Evolutionary conservation across 2,329 filamentous ascomycete species (phyloP).

Genomic region (Ascochyta clinopodiicola): DNA sequence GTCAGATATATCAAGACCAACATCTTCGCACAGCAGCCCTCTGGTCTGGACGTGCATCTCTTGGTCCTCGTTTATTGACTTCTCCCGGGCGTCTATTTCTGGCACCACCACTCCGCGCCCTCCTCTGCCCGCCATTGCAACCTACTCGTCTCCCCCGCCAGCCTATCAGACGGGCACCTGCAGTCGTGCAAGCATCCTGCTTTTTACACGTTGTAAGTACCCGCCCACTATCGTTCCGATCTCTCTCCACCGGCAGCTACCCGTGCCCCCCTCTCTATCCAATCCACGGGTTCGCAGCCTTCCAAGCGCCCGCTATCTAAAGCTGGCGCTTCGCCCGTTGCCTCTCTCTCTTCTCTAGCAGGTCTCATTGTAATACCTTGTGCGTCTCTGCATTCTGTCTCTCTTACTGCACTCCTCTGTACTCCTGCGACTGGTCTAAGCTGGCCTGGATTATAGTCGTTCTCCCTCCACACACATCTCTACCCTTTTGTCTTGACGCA

Average conservation of each 20-base stretch:
- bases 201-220: conserved; percentile 49
- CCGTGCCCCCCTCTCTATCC: conserved; percentile 38
- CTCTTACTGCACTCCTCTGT: conserved; percentile 26
- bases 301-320: conserved; percentile 51
- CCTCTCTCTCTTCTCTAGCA: conserved; percentile 48
- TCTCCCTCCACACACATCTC: conserved; percentile 36
- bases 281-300: conserved; percentile 33
- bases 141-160: conserved; percentile 36
- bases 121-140: conserved; percentile 39
- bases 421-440: conserved; percentile 45
- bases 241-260: conserved; percentile 40
- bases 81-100: conserved; percentile 52
- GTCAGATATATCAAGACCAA: conserved; percentile 38
- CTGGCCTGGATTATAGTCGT: conserved; percentile 49
- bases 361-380: conserved; percentile 52
- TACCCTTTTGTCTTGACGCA: conserved; percentile 23
- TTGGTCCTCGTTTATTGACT: conserved; percentile 42
- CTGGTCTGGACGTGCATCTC: conserved; percentile 41
- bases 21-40: conserved; percentile 33
- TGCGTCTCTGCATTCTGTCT: conserved; percentile 41
- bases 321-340: conserved; percentile 48
- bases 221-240: conserved; percentile 45
- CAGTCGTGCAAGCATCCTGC: conserved; percentile 39
- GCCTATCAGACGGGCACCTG: conserved; percentile 44
- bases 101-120: conserved; percentile 39